Evolutionary conservation across 1,284 basidiomycete genomes (phyloP), one percentile per base, ranked within the genome.

Genomic region (Cryptococcus sp.): DNA sequence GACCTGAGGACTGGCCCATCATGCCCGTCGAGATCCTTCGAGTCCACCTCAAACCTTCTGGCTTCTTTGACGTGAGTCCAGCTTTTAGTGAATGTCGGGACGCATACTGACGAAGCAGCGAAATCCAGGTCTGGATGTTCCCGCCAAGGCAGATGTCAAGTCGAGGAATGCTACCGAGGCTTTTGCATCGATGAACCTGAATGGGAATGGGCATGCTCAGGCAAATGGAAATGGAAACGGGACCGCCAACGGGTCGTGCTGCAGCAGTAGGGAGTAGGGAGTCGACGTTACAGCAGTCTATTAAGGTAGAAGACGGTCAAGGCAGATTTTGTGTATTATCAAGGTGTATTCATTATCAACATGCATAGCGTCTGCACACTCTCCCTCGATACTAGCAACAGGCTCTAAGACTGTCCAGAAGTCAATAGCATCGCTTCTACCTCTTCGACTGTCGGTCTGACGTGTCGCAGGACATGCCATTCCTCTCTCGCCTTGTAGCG

Each of bases 21-120:
- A 94, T 94, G 91, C 90, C 90, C 1, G 83, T 84, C 19, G 90
- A 94, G 63, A 80, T 85, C 54, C 54, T 91, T 22, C 80, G 73
- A 47, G 68, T 91, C 43, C 74, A 81, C 24, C 81, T 94, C 74
- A 88, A 88, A 65, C 92, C 92, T 9, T 77, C 79, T 39, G 82
- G 81, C 48, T 95, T 94, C 81, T 95, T 93, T 43, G 56, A 57
- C 41, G 59, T 60, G 48, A 53, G 59, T 58, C 4, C n/a, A n/a
- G n/a, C n/a, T n/a, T n/a, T n/a, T n/a, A n/a, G 14, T 16, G 24
- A 16, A 9, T 12, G n/a, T 25, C 22, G 1, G 21, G 3, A 14
- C 31, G 14, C 16, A 22, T 11, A 24, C 19, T 19, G 28, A 14
- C 5, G 6, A 11, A 21, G 41, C 39, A 62, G 59, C 51, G 58